Base-by-base conservation (phyloP, 176 grass and related monocot genomes). In the Oryza glaberrima region DNA sequence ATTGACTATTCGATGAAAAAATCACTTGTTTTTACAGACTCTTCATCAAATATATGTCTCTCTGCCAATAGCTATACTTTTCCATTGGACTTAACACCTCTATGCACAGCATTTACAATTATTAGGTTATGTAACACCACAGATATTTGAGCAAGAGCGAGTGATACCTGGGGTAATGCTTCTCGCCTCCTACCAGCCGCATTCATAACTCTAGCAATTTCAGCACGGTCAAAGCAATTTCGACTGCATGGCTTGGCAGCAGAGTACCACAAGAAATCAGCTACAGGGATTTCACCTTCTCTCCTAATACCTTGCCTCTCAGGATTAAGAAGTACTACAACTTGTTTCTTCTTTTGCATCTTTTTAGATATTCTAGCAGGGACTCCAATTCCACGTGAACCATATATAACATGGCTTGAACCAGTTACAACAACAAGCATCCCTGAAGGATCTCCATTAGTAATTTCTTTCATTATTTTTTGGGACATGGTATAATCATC, bases 211-310 rank as follows among this genome's bases (percentile, higher is more conserved):
- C 93, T 85, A 78, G 96, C 90, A 49, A 99, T 99, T 86, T 99
- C 96, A 79, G 93, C 96, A 84, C 91, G 93, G 84, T 99, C 96
- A 63, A 99, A 99, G 84, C 96, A 99, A 94, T 99, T 99, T 88
- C 93, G 67, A 78, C 78, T 96, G 84, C 96, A 99, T 84, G 91
- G 87, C 79, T 96, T 99, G 67, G 91, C 91, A 84, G 96, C 96
- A 71, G 96, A 95, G 69, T 99, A 99, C 93, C 96, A 99, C 52
- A 99, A 80, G 80, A 99, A 88, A 91, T 99, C 96, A 77, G 91
- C 93, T 65, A 94, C 70, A 54, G 96, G 93, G 14, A 96, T 92
- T 93, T 99, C 96, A 90, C 96, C 93, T 83, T 96, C 93, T 83
- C 88, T 92, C 75, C 93, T 92, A 89, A 99, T 99, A 74, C 86